A percentile compares a stretch with the other conserved stretches of the same genome.
phyloP scores from a whole-genome alignment of 768 basidiomycete species.

The Peribolospora kevripleyi region DNA sequence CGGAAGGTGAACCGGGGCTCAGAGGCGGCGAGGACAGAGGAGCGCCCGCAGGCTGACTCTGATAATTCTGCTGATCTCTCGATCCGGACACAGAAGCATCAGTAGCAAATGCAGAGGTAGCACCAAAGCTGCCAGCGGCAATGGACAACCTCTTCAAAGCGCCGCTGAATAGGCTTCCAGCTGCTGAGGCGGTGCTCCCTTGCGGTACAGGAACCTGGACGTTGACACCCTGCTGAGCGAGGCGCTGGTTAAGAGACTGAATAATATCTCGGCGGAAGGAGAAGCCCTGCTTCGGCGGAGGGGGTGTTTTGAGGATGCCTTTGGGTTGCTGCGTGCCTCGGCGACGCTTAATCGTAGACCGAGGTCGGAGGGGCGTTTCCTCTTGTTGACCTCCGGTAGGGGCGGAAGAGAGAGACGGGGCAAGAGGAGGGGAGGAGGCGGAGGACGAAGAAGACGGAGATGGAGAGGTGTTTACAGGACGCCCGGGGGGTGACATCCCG shows the following conservation, averaged over 20 bases:
- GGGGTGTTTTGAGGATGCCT: conserved; percentile 10
- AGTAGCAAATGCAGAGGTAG: not conserved
- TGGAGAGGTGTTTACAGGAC: not conserved
- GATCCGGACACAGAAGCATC: not conserved
- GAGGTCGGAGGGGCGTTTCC: too few species aligned
- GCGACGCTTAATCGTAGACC: too few species aligned
- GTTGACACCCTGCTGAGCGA: not conserved
- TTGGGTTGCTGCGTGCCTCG: conserved; percentile 1
- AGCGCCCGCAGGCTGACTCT: too few species aligned
- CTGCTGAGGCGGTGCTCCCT: conserved; percentile 1
- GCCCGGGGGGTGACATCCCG: not conserved
- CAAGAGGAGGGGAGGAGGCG: not conserved
- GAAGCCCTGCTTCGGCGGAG: conserved; percentile 7
- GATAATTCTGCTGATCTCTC: too few species aligned
- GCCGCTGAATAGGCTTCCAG: conserved; percentile 5
- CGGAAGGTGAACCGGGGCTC: not conserved
- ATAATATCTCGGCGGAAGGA: conserved; percentile 13
- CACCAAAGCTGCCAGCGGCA: not conserved
- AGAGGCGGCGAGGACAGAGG: too few species aligned
- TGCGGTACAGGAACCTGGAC: conserved; percentile 3
- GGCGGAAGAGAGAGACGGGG: not conserved
- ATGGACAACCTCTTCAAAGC: not conserved
- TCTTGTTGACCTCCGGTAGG: too few species aligned
- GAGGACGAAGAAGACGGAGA: not conserved
- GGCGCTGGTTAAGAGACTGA: conserved; percentile 4